These are phyloP conservation scores for Xylaria sp. DNA, from an alignment of 2,329 filamentous ascomycete genomes.

Conservation along the genomic window DNA sequence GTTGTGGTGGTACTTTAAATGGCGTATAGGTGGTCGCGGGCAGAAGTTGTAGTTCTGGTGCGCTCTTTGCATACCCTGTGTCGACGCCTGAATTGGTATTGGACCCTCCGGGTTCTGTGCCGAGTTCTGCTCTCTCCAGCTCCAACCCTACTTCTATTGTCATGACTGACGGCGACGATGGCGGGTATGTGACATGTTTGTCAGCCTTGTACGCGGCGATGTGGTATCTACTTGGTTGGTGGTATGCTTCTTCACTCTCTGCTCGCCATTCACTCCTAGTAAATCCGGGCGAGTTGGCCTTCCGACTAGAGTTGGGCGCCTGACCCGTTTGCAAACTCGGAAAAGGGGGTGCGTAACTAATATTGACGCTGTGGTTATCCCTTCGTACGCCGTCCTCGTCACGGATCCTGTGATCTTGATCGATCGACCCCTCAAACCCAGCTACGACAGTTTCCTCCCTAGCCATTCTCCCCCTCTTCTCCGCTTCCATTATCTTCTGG, in stretches of 20 bases:
- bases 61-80: neutral
- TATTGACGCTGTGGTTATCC: neutral
- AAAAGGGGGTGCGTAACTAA: neutral
- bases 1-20: neutral
- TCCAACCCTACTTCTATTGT: conserved; percentile 22
- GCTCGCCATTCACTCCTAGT: neutral
- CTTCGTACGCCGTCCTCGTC: neutral
- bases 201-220: neutral
- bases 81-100: neutral
- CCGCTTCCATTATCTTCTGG: conserved; percentile 5
- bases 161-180: conserved; percentile 10
- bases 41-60: neutral
- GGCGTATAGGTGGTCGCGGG: neutral
- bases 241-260: neutral
- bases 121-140: neutral
- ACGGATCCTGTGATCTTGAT: neutral
- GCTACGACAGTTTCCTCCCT: neutral
- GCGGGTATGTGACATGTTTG: neutral
- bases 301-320: neutral
- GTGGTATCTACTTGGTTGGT: neutral
- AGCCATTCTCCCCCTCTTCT: conserved; percentile 10
- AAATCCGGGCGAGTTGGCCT: neutral
- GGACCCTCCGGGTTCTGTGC: neutral
- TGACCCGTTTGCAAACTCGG: neutral
- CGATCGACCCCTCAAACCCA: neutral